phyloP scores from a whole-genome alignment of 352 stramenopile species.

The Thraustochytrium striatum region DNA sequence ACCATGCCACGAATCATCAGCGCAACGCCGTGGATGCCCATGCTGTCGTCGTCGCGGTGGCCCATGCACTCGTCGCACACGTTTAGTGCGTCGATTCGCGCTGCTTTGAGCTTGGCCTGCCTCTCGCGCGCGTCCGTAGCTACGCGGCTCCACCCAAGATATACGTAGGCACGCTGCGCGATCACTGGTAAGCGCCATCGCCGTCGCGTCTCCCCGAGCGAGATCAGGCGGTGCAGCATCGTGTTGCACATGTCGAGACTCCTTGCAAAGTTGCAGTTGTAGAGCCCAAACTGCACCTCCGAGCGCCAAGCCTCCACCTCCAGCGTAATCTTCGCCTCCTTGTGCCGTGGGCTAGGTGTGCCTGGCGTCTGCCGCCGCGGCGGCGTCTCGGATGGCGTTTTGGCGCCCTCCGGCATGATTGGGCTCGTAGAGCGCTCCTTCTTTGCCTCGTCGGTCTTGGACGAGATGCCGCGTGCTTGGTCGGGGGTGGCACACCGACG shows the following conservation, averaged over 20 bases:
- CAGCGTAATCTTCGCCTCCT: background rate
- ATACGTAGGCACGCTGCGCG: constrained; percentile 19
- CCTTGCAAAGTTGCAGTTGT: background rate
- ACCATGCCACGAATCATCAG: background rate
- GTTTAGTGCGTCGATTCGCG: background rate
- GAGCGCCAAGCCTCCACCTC: background rate
- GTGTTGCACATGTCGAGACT: background rate
- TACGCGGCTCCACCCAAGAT: constrained; percentile 5
- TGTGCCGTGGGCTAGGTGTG: too few species aligned
- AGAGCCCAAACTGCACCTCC: constrained; percentile 18
- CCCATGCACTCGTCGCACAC: background rate
- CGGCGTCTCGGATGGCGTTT: too few species aligned
- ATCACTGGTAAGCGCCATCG: constrained; percentile 16
- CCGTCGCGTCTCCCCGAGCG: background rate
- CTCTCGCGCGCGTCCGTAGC: background rate
- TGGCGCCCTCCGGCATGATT: too few species aligned
- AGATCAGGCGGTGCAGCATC: background rate
- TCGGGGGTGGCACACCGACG: too few species aligned
- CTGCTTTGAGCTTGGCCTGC: background rate
- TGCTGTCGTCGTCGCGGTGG: background rate
- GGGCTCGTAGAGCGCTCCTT: too few species aligned
- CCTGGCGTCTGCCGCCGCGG: too few species aligned
- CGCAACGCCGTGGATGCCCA: background rate
- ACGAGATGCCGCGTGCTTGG: too few species aligned
- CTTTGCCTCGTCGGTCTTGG: too few species aligned